Base-by-base conservation (phyloP, 495 filamentous ascomycete genomes). In the Corynascus novoguineensis region DNA sequence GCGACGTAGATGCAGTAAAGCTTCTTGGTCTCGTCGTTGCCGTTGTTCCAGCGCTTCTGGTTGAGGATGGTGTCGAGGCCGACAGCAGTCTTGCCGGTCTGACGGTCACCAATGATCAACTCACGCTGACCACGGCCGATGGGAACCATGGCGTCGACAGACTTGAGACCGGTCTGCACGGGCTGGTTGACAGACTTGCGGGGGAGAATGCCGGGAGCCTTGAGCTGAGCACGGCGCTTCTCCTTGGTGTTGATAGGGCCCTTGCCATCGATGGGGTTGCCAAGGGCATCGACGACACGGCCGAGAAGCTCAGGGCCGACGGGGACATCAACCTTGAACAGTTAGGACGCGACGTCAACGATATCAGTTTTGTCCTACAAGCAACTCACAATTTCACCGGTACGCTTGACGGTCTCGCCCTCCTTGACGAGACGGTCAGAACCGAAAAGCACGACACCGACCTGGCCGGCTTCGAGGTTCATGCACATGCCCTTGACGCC, bases 401-500 rank as follows among this genome's bases (percentile, higher is more conserved):
- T 98, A 85, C 93, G 95, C 86, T 95, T 97, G 75, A 98, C 93
- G 60, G 89, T 95, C 82, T 98, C 95, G 68, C 93, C 93, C 79
- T 98, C 95, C 84, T 91, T 95, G 82, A 98, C 93, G 68, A 96
- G 85, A 89, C 93, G 92, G 81, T 98, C 93, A 70, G 93, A 97
- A 84, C 93, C 93, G 81, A 98, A 98, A 66, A 98, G 86, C 84
- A 98, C 93, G 65, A 98, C 93, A 96, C 93, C 93, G 77, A 98
- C 93, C 79, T 97, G 95, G 76, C 93, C 93, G 75, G 93, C 93
- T 80, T 98, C 93, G 74, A 98, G 83, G 86, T 98, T 98, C 92
- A 98, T 96, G 88, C 95, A 97, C 93, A 98, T 98, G 75, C 93
- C 93, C 85, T 97, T 97, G 72, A 98, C 93, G 76, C 93, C 93